A percentile compares a stretch with the other conserved stretches of the same genome.
phyloP scores from a whole-genome alignment of 2,329 filamentous ascomycete species.

The Stemphylium vesicarium region DNA sequence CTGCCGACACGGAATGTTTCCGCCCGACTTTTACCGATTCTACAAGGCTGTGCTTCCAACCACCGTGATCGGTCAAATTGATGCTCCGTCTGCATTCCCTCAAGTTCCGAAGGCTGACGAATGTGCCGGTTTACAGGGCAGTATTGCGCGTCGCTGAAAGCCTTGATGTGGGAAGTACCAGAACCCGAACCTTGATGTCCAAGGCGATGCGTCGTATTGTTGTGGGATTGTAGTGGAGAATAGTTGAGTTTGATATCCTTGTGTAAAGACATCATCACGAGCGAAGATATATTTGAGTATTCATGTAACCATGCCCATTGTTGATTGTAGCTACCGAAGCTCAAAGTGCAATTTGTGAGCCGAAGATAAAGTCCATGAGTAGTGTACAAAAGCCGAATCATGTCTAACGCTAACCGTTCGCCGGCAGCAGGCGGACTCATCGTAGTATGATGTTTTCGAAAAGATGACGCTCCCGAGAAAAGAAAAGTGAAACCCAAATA shows the following conservation, averaged over 20 bases:
- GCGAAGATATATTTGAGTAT: neutral
- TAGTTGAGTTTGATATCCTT: too few relatives aligned
- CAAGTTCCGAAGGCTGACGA: too few relatives aligned
- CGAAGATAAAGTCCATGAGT: conserved; percentile 18
- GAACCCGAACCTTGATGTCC: too few relatives aligned
- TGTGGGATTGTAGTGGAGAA: too few relatives aligned
- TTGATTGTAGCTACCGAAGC: conserved; percentile 25
- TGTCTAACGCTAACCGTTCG: conserved; percentile 10
- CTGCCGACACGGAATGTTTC: neutral
- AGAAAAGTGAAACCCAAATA: conserved; percentile 17
- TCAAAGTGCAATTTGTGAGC: conserved; percentile 21
- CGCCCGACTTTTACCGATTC: neutral
- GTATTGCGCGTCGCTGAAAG: too few relatives aligned
- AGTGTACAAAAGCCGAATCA: conserved; percentile 32
- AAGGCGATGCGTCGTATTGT: too few relatives aligned
- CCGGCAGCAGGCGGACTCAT: conserved; percentile 14
- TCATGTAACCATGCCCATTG: conserved; percentile 18
- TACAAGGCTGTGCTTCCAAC: neutral
- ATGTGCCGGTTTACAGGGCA: too few relatives aligned
- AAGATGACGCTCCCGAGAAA: conserved; percentile 25
- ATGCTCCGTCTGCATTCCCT: neutral
- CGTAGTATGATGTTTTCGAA: conserved; percentile 16
- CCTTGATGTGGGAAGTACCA: too few relatives aligned
- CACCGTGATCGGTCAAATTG: neutral
- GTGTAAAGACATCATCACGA: neutral